Percentiles rank a stretch among this genome's conserved stretches.
Evolutionary conservation across 306 rosid species (phyloP).

Genomic region (Citrullus colocynthis): DNA sequence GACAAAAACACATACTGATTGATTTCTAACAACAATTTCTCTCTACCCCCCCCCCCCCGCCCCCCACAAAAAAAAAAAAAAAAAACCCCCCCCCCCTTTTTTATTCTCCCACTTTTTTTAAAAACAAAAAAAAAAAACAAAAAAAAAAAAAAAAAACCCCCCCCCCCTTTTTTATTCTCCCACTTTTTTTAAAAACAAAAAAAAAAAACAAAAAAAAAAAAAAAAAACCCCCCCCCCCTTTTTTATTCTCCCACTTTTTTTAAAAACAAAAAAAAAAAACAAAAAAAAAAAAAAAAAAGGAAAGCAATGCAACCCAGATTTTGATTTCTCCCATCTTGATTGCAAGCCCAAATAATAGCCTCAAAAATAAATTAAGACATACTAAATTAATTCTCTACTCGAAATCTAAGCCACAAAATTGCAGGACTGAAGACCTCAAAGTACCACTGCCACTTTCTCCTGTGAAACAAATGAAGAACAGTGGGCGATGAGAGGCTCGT

Average conservation of each 20-base stretch:
- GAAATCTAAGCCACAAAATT: constrained; percentile 63
- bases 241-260: too few species aligned
- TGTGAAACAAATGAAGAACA: constrained; percentile 54
- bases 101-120: too few species aligned
- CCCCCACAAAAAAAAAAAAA: too few species aligned
- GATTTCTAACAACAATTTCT: background rate
- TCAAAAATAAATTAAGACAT: background rate
- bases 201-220: too few species aligned
- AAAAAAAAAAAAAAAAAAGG: background rate
- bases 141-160: background rate
- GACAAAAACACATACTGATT: background rate
- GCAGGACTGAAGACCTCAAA: constrained; percentile 40
- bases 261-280: too few species aligned
- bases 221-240: background rate
- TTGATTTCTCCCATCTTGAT: background rate
- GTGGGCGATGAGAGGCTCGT: constrained; percentile 84
- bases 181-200: too few species aligned
- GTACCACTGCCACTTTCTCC: constrained; percentile 89
- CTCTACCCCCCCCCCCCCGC: background rate
- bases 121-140: too few species aligned
- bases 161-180: too few species aligned
- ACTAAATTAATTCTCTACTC: background rate
- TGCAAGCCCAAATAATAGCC: background rate
- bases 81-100: too few species aligned
- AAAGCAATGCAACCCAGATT: constrained; percentile 4